Conservation (phyloP, 192 early-diverging fungal species). For the Coemansia sp. region DNA sequence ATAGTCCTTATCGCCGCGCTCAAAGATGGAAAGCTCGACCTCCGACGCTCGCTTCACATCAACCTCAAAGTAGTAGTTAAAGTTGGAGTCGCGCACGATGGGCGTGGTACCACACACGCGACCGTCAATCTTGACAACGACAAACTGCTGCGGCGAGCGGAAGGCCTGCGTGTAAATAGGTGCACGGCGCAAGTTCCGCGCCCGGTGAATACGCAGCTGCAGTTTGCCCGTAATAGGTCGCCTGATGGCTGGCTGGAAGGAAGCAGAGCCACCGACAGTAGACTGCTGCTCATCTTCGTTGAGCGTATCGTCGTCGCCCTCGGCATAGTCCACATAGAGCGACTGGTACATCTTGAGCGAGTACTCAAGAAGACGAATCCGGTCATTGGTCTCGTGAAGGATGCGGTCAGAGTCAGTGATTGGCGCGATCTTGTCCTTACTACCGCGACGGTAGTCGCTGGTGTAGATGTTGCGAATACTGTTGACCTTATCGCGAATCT, state of each 20-base stretch:
- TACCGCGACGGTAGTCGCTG: constrained; percentile 51
- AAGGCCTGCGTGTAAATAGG: constrained; percentile 58
- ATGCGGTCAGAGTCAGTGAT: constrained; percentile 46
- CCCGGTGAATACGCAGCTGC: constrained; percentile 66
- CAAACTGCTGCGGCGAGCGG: constrained; percentile 67
- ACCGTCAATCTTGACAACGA: constrained; percentile 85
- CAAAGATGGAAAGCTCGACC: constrained; percentile 89
- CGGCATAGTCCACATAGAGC: constrained; percentile 77
- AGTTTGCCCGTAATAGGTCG: constrained; percentile 74
- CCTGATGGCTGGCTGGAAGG: constrained; percentile 64
- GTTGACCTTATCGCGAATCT: constrained; percentile 71
- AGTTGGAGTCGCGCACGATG: constrained; percentile 72
- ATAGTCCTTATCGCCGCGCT: constrained; percentile 72
- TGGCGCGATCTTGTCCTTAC: constrained; percentile 57
- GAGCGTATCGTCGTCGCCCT: constrained; percentile 72
- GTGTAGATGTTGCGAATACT: constrained; percentile 50
- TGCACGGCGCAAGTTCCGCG: constrained; percentile 63
- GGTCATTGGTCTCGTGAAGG: constrained; percentile 69
- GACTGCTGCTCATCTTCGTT: constrained; percentile 21
- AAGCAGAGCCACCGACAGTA: not conserved
- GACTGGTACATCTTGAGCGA: constrained; percentile 85
- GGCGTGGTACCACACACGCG: constrained; percentile 74
- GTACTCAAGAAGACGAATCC: constrained; percentile 70
- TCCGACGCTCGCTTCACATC: constrained; percentile 89
- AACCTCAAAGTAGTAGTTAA: constrained; percentile 86